Percentiles rank a stretch among this genome's conserved stretches.
These are phyloP conservation scores for Boletus subluridellus DNA, from an alignment of 1,284 basidiomycete species.

Conservation along the genomic window DNA sequence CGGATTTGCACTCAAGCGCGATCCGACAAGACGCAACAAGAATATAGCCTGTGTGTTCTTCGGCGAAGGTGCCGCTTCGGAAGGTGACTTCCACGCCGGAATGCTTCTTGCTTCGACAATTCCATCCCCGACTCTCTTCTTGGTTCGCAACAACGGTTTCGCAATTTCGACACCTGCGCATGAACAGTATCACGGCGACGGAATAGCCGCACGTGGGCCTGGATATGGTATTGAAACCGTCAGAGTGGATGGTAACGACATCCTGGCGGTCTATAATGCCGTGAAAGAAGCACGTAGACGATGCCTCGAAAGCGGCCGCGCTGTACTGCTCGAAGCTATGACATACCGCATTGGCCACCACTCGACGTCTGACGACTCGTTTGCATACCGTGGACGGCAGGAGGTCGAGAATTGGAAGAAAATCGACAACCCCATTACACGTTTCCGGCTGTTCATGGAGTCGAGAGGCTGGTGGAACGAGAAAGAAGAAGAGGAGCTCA, in stretches of 20 bases:
- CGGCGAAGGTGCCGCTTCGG: slow-evolving; percentile 79
- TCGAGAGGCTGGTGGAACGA: slow-evolving; percentile 84
- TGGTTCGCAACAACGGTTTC: slow-evolving; percentile 87
- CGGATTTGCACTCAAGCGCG: slow-evolving; percentile 83
- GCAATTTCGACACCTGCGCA: slow-evolving; percentile 90
- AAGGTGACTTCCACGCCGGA: slow-evolving; percentile 77
- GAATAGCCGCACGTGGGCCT: slow-evolving; percentile 88
- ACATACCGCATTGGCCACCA: slow-evolving; percentile 93
- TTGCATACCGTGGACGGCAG: slow-evolving; percentile 80
- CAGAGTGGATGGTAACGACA: slow-evolving; percentile 92
- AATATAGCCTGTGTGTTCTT: slow-evolving; percentile 89
- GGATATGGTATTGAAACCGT: slow-evolving; percentile 93
- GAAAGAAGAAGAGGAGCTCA: slow-evolving; percentile 69
- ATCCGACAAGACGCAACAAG: slow-evolving; percentile 65
- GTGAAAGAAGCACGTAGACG: slow-evolving; percentile 74
- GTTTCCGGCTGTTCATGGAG: slow-evolving; percentile 83
- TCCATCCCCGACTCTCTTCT: slow-evolving; percentile 68
- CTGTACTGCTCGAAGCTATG: slow-evolving; percentile 90
- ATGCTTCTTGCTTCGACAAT: slow-evolving; percentile 74
- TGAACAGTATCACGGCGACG: slow-evolving; percentile 90
- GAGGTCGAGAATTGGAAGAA: slow-evolving; percentile 86
- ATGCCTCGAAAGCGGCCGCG: slow-evolving; percentile 77
- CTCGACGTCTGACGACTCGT: slow-evolving; percentile 92
- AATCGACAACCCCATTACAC: slow-evolving; percentile 84
- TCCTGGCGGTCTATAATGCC: slow-evolving; percentile 82